Evolutionary conservation across 1,284 basidiomycete genomes (phyloP).

Genomic region (Blastosporella zonata): DNA sequence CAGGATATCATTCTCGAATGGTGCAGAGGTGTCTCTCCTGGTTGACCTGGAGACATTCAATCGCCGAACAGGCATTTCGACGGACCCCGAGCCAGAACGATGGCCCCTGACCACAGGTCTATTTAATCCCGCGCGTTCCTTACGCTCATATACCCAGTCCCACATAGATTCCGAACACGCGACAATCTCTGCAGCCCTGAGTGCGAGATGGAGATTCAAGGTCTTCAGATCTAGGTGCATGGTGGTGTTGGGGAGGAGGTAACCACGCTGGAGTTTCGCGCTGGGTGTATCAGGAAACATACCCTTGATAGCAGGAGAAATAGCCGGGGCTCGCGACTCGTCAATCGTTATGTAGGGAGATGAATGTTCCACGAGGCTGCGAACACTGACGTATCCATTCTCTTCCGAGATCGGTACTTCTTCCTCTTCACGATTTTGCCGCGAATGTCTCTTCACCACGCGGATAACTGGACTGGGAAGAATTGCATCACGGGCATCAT

Average conservation of each 20-base stretch:
- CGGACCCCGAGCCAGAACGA: constrained; percentile 28
- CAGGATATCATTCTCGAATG: constrained; percentile 37
- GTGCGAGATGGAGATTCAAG: constrained; percentile 56
- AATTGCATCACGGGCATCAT: constrained; percentile 37
- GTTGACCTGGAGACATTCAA: constrained; percentile 14
- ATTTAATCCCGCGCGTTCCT: constrained; percentile 23
- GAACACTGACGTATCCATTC: constrained; percentile 31
- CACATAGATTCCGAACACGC: constrained; percentile 73
- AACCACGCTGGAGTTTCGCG: constrained; percentile 20
- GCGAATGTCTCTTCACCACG: constrained; percentile 15
- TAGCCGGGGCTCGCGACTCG: constrained; percentile 37
- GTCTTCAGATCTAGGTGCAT: constrained; percentile 53
- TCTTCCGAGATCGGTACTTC: constrained; percentile 21
- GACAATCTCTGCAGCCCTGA: constrained; percentile 56
- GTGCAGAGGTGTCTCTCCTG: constrained; percentile 23
- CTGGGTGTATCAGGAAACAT: constrained; percentile 25
- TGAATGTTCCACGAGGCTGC: constrained; percentile 32
- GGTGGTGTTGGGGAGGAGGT: constrained; percentile 46
- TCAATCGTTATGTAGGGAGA: constrained; percentile 47
- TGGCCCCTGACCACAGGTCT: constrained; percentile 13
- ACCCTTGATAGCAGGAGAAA: constrained; percentile 36
- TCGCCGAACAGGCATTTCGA: constrained; percentile 21
- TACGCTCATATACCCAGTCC: constrained; percentile 61
- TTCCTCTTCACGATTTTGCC: constrained; percentile 12
- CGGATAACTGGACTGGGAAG: constrained; percentile 26